Evolutionary conservation across 805 yeast genomes (phyloP), one percentile per base, ranked within the genome.

Genomic region (Metschnikowia rubicola): DNA sequence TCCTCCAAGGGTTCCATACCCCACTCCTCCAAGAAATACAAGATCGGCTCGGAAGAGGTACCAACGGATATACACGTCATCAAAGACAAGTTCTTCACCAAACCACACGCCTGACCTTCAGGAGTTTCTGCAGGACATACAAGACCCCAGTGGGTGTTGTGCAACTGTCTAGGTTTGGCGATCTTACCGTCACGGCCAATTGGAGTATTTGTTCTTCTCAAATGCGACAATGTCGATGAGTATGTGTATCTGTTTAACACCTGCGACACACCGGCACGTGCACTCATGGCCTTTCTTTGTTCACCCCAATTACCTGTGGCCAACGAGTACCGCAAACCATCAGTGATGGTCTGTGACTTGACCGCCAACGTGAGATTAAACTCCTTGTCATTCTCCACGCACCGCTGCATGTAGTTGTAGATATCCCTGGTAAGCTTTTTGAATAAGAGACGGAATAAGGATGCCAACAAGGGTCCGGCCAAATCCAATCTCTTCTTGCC

Each of bases 241-340:
- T 94, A 94, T 6, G 99, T 94, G 72, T 94, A 94, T 74, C 99
- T 83, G 69, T 94, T 94, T 70, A 94, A 79, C 56, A 94, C 99
- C 76, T 94, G 99, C 28, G 98, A 92, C 39, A 95, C 99, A 80
- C 99, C 99, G 6, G 99, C 99, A 68, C 96, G 85, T 15, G 97
- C 84, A 52, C 94, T 84, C 99, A 94, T 94, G 11, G 98, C 97
- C 69, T 94, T 94, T 84, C 91, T 92, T 68, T 94, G 99, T 71
- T 94, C 99, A 75, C 99, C 99, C 99, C 99, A 94, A 74, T 94
- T 94, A 78, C 99, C 99, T 12, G 99, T 94, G 45, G 99, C 99
- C 63, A 94, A 78, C 35, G 99, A 94, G 71, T 94, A 94, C 66
- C 95, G 88, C 70, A 94, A 80, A 66, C 99, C 99, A 52, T 96